Evolutionary conservation across 179 eudicot genomes (phyloP).

Genomic region (Sideroxylon spinosum): DNA sequence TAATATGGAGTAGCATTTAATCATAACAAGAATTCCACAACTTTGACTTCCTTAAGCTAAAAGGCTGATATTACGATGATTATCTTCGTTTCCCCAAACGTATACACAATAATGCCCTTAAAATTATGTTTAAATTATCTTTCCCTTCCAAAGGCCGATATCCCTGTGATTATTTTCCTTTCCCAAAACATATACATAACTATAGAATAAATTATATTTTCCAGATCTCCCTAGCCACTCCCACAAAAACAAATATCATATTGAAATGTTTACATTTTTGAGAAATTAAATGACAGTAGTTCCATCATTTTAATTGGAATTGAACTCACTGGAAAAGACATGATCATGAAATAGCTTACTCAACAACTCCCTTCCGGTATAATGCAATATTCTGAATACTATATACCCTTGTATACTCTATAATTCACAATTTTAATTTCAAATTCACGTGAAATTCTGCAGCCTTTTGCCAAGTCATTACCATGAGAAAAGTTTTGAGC

Average conservation of each 20-base stretch:
- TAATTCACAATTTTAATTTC: background rate
- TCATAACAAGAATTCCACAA: background rate
- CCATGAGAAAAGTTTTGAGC: background rate
- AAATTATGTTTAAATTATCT: too few species aligned
- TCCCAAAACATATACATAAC: too few species aligned
- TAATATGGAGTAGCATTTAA: background rate
- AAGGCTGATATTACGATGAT: background rate
- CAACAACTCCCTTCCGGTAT: background rate
- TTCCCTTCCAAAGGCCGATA: too few species aligned
- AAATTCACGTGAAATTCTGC: background rate
- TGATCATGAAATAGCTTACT: conserved; percentile 1
- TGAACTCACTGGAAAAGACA: background rate
- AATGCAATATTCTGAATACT: background rate
- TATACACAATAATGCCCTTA: background rate
- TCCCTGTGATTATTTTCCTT: too few species aligned
- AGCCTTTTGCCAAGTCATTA: background rate
- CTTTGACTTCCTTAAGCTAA: background rate
- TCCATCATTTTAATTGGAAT: background rate
- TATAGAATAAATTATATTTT: background rate
- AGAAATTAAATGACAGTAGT: background rate
- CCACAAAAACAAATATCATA: background rate
- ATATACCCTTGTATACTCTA: background rate
- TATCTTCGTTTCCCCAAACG: background rate
- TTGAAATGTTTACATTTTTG: background rate
- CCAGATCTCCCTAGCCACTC: background rate